Evolutionary conservation across 768 basidiomycete genomes (phyloP), one percentile per base, ranked within the genome.

Genomic region (Lanmaoa rubissima): DNA sequence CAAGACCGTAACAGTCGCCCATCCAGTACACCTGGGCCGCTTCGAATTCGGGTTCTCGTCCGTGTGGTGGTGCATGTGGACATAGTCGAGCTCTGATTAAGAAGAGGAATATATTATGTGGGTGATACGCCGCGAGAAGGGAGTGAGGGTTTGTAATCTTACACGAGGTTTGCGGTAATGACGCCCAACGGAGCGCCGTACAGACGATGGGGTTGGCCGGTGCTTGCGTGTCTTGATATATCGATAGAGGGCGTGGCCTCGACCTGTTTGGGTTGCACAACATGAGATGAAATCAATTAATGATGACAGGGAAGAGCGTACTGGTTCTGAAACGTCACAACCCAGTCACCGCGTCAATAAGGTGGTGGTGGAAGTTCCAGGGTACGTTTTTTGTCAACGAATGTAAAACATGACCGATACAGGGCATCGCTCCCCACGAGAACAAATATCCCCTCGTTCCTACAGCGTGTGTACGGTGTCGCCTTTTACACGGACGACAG

Each of bases 1-100:
- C 70, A 31, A 93, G 79, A 60, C 21, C 21, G 21, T 1, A 2
- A 24, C 82, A 83, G 59, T 82, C 84, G 19, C 88, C 87, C 56
- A 92, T 87, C 88, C 87, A 90, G 62, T 90, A 87, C 87, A 92
- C 92, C 79, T 91, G 64, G 44, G 62, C 65, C 2, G 6, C 78
- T n/a, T 79, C 76, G 32, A 73, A 73, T 31, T 65, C 75, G 6
- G 72, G 70, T 8, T 75, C 75, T 65, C 75, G n/a, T 74, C 75
- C 19, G 69, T 70, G 24, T 60, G 65, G 17, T 68, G 67, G 26
- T 50, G 41, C 7, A 62, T 54, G 35, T 64, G 65, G 32, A 57
- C 59, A 61, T 80, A 80, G 63, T 79, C 74, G 60, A 78, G 77
- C 49, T 82, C 80, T 5, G 78, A 75, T 47, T 69, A 57, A 43